Conservation (phyloP, 2,329 filamentous ascomycete genomes). For the Clarireedia sp. region DNA sequence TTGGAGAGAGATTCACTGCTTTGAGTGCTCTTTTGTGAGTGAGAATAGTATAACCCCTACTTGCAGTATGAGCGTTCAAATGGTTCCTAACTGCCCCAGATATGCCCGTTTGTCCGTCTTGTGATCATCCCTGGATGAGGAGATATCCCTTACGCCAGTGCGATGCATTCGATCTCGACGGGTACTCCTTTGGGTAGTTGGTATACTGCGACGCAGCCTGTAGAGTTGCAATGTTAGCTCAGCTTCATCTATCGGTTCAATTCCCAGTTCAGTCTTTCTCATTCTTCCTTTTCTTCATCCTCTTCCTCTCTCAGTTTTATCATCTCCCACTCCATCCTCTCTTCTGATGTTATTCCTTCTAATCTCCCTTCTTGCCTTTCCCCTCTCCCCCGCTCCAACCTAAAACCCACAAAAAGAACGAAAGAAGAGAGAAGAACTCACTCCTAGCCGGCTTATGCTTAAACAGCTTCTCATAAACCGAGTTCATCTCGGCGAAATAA, state of each 20-base stretch:
- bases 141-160: slow-evolving; percentile 43
- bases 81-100: neutral
- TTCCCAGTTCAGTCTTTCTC: neutral
- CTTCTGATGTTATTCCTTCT: neutral
- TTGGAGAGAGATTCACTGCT: no score
- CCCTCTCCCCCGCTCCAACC: no score
- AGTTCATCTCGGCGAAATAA: slow-evolving; percentile 52
- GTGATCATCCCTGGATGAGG: no score
- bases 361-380: neutral
- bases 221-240: neutral
- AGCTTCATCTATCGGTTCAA: neutral
- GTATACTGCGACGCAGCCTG: slow-evolving; percentile 74
- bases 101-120: neutral
- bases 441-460: slow-evolving; percentile 79
- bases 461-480: slow-evolving; percentile 76
- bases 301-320: no score
- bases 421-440: slow-evolving; percentile 14
- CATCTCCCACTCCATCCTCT: no score
- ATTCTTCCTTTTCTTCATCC: neutral
- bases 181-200: slow-evolving; percentile 80
- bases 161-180: slow-evolving; percentile 88
- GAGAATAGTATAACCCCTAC: no score
- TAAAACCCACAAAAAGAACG: neutral
- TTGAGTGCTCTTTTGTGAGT: no score
- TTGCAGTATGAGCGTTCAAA: neutral